Conservation (phyloP, 345 rosid species). For the Murraya koenigii region DNA sequence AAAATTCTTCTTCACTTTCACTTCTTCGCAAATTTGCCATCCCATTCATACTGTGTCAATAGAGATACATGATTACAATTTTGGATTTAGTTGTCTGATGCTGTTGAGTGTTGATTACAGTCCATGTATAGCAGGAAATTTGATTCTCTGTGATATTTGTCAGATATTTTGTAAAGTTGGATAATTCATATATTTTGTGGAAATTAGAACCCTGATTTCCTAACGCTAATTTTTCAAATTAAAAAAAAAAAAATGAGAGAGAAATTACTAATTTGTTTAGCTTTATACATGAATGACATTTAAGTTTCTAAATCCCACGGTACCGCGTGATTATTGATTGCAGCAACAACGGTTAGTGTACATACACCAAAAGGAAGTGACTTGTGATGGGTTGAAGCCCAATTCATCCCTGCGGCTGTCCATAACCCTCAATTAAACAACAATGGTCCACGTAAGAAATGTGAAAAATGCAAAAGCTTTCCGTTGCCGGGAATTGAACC, state of each 20-base stretch:
- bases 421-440: too few relatives aligned
- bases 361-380: too few relatives aligned
- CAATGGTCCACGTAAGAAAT: too few relatives aligned
- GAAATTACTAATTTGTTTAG: too few relatives aligned
- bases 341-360: too few relatives aligned
- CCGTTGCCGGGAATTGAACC: constrained; percentile 72
- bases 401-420: too few relatives aligned
- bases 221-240: too few relatives aligned
- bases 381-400: too few relatives aligned
- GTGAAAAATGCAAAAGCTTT: background rate
- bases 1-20: background rate
- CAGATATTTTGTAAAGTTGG: background rate
- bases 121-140: background rate
- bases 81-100: background rate
- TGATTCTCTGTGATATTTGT: background rate
- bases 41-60: background rate
- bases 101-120: background rate
- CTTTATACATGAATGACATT: too few relatives aligned
- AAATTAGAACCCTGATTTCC: background rate
- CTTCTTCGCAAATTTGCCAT: background rate
- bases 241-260: too few relatives aligned
- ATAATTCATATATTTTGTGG: background rate
- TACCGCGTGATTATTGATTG: too few relatives aligned
- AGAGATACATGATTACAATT: background rate
- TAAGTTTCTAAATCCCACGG: too few relatives aligned